Base-by-base conservation (phyloP, 331 rosid species). In the Rosa hybrid region DNA sequence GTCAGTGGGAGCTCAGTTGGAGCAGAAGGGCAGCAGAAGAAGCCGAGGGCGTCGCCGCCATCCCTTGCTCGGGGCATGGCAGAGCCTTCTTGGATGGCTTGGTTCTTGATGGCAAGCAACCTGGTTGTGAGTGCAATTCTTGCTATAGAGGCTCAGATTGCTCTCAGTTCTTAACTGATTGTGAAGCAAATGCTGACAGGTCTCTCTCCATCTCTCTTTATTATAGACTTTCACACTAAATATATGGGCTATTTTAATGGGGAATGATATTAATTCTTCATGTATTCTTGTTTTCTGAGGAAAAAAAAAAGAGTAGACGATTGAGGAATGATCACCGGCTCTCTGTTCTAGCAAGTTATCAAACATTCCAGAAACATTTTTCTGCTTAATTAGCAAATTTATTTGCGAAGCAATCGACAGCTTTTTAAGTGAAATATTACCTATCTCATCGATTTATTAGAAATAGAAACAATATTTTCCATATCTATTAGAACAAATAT, bases 61-160 rank as follows among this genome's bases (percentile, higher is more conserved):
- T 77, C 20, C 12, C 77, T 67, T 89, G 91, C 49, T 87, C 93
- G 13, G 91, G 93, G n/a, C 93, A 89, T 82, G 93, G 93, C 65
- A 83, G 88, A 72, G 90, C 88, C 21, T 89, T 77, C 78, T 54
- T 85, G 74, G 92, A 89, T 84, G 91, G 93, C 5, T 7, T 83
- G 51, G 42, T 85, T 76, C 77, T 87, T 12, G 73, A 67, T 8
- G 87, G 84, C 4, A 73, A 79, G 17, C 21, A 56, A 5, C 90
- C 86, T 14, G 63, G 63, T 73, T 89, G 93, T 78, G 93, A 89
- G 63, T 89, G 93, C 81, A 82, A 89, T 69, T 8, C 78, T 16
- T 89, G 93, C 82, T 89, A 85, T 38, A 59, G 38, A 30, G 91
- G 93, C 8, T 70, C 81, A 3, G 71, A 80, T 13, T 89, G 93